These are phyloP conservation scores for Phytophthora lateralis DNA, from an alignment of 352 stramenopile species.

Conservation along the genomic window DNA sequence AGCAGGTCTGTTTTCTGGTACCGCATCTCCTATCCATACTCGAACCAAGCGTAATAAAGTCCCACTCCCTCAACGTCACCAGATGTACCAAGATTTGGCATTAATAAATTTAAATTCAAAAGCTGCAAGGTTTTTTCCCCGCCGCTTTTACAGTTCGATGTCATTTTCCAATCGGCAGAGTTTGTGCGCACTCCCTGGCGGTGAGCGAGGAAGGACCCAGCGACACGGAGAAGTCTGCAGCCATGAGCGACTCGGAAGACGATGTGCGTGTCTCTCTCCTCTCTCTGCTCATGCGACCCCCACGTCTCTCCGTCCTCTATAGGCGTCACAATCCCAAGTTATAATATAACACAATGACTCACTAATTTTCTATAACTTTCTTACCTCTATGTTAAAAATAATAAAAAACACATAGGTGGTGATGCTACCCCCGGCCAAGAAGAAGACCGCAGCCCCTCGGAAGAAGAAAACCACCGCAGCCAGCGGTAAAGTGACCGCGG, in stretches of 20 bases:
- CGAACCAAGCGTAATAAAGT: background rate
- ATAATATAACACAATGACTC: conserved; percentile 4
- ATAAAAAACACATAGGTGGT: conserved; percentile 26
- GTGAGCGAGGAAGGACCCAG: conserved; percentile 2
- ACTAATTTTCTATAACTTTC: conserved; percentile 12
- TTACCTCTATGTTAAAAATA: conserved; percentile 1
- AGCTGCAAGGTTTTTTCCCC: conserved; percentile 14
- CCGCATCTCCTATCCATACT: background rate
- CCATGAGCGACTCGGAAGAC: conserved; percentile 59
- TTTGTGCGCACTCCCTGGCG: conserved; percentile 6
- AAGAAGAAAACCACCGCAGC: conserved; percentile 40
- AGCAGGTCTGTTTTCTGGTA: background rate
- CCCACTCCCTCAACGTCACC: conserved; percentile 9
- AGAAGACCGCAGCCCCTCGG: conserved; percentile 22
- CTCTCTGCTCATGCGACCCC: conserved; percentile 1
- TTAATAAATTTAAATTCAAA: conserved; percentile 19
- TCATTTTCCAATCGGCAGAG: conserved; percentile 19
- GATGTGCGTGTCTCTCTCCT: conserved; percentile 39
- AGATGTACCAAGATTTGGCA: conserved; percentile 14
- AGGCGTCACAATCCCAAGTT: background rate
- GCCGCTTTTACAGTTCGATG: conserved; percentile 5
- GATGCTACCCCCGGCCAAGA: conserved; percentile 29
- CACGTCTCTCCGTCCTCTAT: background rate
- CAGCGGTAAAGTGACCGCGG: conserved; percentile 30
- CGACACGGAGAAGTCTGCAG: conserved; percentile 4